Base-by-base conservation (phyloP, 192 early-diverging fungal genomes). In the Oehlia diaphana region DNA sequence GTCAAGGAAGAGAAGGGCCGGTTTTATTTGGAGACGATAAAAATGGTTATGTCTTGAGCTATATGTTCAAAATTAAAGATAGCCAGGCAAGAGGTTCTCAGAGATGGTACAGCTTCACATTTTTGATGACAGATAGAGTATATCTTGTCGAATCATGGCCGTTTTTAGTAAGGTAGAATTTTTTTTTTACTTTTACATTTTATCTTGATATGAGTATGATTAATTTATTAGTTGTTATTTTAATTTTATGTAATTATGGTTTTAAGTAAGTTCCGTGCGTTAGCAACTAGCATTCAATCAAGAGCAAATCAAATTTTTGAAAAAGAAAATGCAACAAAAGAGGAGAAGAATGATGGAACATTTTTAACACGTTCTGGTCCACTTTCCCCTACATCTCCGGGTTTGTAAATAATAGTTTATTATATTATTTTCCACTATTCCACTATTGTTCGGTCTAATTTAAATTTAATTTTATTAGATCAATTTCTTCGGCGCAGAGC, bases 11-110 rank as follows among this genome's bases (percentile, higher is more conserved):
- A 61, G 91, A 92, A 72, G 91, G 91, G 1, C 86, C 91, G 2
- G 88, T 92, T 12, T 83, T 92, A 76, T 92, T 92, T 90, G 91
- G 91, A 33, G 91, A 92, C 76, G 89, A 91, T 28, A 81, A 86
- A 49, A 89, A 89, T 74, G 91, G 91, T 28, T 91, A 91, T 85
- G 90, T 90, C n/a, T 86, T 92, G 77, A 88, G 86, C 33, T 92
- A 92, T 79, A 91, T 92, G 86, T 92, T 92, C 83, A 92, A 90
- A 69, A 81, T 92, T 64, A 83, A 85, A 19, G 91, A 92, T 81
- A 87, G 83, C 76, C 91, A 92, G 76, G 91, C 91, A 47, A 83
- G 91, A 63, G 91, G 91, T 35, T 87, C 86, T 62, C 83, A 85
- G 4, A 77, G 91, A 63, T 89, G 84, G 70, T 92, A 92, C 78